Evolutionary conservation across 495 filamentous ascomycete species (phyloP), one percentile per base, ranked within the genome.

Genomic region (Tuber umbilicatum): DNA sequence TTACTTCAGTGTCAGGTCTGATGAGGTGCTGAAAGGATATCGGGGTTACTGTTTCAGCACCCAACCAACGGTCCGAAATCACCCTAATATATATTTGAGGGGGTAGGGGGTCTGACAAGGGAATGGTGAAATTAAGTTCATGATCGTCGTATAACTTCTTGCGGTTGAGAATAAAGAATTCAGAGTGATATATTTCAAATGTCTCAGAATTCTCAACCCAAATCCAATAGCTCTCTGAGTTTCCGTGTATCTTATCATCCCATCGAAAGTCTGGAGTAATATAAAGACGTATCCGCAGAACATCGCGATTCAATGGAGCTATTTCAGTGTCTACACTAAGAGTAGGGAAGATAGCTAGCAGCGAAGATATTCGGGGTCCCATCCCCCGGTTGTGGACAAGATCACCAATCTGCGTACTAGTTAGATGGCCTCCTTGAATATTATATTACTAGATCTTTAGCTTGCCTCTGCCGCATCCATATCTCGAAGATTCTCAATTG

Each of bases 121-220:
- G 95, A 73, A 99, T 98, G 0, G 95, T 99, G 81, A 99, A 98
- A 83, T 96, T 96, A 38, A 99, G 89, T 81, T 98, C 94, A 79
- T 99, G 95, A 35, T 95, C 92, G 84, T 97, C 93, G 76, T 97
- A 88, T 0, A 98, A 86, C 85, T 97, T 97, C 84, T 89, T 91
- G 72, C 93, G 87, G 72, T 88, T 94, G 9, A 99, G 86, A 70
- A 99, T 92, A 85, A 98, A 98, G 83, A 91, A 97, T 83, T 99
- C 95, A 74, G 97, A 93, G 80, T 99, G 95, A 78, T 97, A 99
- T 50, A 99, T 97, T 82, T 98, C 94, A 2, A 92, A 94, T 0
- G 94, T 97, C 79, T 98, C 96, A 0, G 94, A 97, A 81, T 98
- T 97, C 84, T 99, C 95, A 23, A 98, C 94, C 96, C 96, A 98